Evolutionary conservation across 1,284 basidiomycete genomes (phyloP), one percentile per base, ranked within the genome.

Genomic region (Pulveroboletus sp.): DNA sequence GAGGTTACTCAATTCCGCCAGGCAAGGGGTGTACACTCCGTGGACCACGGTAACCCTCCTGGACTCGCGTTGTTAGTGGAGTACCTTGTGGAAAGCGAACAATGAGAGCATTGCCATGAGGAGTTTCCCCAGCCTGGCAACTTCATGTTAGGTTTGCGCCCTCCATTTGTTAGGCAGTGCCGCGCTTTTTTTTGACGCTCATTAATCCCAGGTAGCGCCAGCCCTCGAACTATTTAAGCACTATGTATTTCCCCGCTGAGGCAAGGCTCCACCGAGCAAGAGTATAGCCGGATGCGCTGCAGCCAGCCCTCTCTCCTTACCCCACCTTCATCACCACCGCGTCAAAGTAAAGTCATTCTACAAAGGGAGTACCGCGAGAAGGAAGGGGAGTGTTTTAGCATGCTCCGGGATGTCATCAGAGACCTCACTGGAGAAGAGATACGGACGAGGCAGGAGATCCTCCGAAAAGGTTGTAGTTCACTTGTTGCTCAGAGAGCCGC

Each of bases 311-410:
- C 22, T 24, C 46, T 47, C 5, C 6, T 31, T 11, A 3, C 25
- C 11, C 36, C 29, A 11, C 22, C 49, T 6, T 15, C 29, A 1
- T 25, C 47, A 5, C 29, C 46, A 2, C 14, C 56, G 18, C 58
- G 48, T 20, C 64, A 49, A n/a, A 57, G 18, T 36, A 69, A 64
- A 26, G 55, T 36, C 9, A n/a, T 26, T 9, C 17, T 24, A 29
- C 67, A 69, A 18, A 55, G 52, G 45, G 56, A 52, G 26, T 69
- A 69, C 36, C 61, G 67, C 6, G 65, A 70, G 33, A 66, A 46
- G 31, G 70, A 69, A 28, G 35, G 28, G 10, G 58, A 57, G 6
- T 45, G 44, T 53, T 66, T 72, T 24, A 54, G 50, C 11, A 36
- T 11, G 3, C 67, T 69, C 20, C 59, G 65, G 3, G 53, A 57